Percentiles rank a stretch among this genome's conserved stretches.
Conservation (phyloP, 148 eudicot species). For the Arbutus unedo region DNA sequence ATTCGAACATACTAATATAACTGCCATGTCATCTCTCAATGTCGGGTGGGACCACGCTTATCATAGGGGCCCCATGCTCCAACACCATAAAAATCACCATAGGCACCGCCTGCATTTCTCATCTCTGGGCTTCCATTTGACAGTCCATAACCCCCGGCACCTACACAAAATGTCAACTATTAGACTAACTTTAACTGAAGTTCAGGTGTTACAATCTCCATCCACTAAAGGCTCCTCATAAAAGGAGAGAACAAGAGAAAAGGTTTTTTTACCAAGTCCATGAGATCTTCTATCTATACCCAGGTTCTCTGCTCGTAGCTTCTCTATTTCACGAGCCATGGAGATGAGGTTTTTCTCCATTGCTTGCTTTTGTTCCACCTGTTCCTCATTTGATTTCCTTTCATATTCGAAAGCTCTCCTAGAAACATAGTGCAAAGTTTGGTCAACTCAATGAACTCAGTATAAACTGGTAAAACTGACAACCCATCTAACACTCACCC, state of each 20-base stretch:
- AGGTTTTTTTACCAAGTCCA: conserved; percentile 41
- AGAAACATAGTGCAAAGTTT: conserved; percentile 7
- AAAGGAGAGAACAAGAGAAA: conserved; percentile 13
- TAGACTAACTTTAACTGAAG: background rate
- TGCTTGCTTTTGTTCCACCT: conserved; percentile 55
- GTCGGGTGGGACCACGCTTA: conserved; percentile 44
- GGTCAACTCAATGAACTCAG: background rate
- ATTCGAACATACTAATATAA: background rate
- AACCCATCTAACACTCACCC: background rate
- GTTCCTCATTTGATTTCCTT: conserved; percentile 77
- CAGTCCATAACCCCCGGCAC: conserved; percentile 54
- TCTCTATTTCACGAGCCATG: conserved; percentile 80
- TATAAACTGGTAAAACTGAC: background rate
- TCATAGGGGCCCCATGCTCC: conserved; percentile 59
- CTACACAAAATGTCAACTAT: conserved; percentile 24
- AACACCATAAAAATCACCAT: conserved; percentile 45
- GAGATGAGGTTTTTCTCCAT: conserved; percentile 80
- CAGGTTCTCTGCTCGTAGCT: conserved; percentile 66
- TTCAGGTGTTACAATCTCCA: background rate
- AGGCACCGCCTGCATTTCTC: conserved; percentile 51
- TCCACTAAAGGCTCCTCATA: background rate
- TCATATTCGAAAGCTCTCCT: conserved; percentile 79
- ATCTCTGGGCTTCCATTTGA: conserved; percentile 50
- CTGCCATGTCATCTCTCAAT: conserved; percentile 21
- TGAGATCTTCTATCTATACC: conserved; percentile 48